Base-by-base conservation (phyloP, 768 basidiomycete genomes). In the Pulveroboletus frians region DNA sequence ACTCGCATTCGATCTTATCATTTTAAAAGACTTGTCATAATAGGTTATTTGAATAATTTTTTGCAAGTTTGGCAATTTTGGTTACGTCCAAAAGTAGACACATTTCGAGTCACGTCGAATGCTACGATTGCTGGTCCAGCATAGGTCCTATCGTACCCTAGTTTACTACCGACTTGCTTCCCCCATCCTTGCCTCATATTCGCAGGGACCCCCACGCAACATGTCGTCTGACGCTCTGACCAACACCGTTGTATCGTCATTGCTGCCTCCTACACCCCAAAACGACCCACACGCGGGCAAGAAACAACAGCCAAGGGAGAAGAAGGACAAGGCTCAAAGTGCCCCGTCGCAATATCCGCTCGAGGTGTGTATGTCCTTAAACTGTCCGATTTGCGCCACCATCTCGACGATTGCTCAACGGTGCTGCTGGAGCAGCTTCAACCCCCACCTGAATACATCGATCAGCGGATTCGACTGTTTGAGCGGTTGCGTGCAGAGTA, bases 381-480 rank as follows among this genome's bases (percentile, higher is more conserved):
- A 17, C 8, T 1, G 23, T 13, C 18, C 17, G 29, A 43, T 20
- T 14, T 20, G 36, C 9, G 30, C 13, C 30, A 31, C 30, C 10
- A 31, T 31, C 11, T 6, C 31, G 31, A 32, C 13, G 31, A 32
- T 32, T 31, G 5, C 10, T 26, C 27, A 5, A 20, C 27, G 35
- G 31, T 23, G 14, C n/a, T 9, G 9, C n/a, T 35, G 34, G 34
- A 15, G 9, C 34, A 35, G 34, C 71, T 93, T 47, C 76, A 83
- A 71, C 94, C 94, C 15, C 77, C 74, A 5, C 92, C 95, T 13
- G 83, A 76, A 47, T 98, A 85, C 75, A 85, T 98, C 70, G 87
- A 87, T 57, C 85, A 88, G 67, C 85, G 95, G 41, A 80, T 97
- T 70, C 83, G 84, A 63, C 82, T 97, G 61, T 98, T 93, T 60